Evolutionary conservation across 2,329 filamentous ascomycete genomes (phyloP), one percentile per base, ranked within the genome.

Genomic region (Claviceps africana): DNA sequence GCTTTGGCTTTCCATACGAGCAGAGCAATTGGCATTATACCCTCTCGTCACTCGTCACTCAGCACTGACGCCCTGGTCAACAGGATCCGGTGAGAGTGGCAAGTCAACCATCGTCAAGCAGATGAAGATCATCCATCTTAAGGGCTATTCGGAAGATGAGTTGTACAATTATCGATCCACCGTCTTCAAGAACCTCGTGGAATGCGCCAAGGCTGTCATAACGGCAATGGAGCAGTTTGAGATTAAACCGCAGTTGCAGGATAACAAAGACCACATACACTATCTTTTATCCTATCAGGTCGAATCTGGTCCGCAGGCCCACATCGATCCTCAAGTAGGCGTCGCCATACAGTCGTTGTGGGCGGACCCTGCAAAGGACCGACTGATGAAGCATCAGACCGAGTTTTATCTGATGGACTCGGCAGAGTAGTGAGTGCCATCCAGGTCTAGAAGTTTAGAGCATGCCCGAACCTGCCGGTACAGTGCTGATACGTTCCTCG

Each of bases 401-500:
- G 91, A 98, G 70, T 98, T 98, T 68, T 98, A 98, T 66, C 74
- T 98, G 54, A 98, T 98, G 93, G 93, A 98, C 68, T 98, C 93
- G 25, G 93, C 93, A 50, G 89, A 90, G 72, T 98, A 98, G 91
- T 98, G 78, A 66, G 86, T 69, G 28, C 42, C 46, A n/a, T 6
- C 13, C 4, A 11, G 8, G 4, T n/a, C 6, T 33, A 11, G 22
- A 7, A 15, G 19, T n/a, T n/a, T 19, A 22, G 4, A 15, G 33
- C 11, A 28, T 37, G 46, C n/a, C 2, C 7, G 15, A 33, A 15
- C 22, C 43, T 19, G 39, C 19, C 51, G n/a, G 3, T 9, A 22
- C 28, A 54, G 42, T 39, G 7, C 48, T 55, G 21, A 53, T 31
- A 1, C 28, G 21, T n/a, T 22, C 2, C 1, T 17, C 28, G 4